A percentile compares a stretch with the other conserved stretches of the same genome.
Evolutionary conservation across 2,329 filamentous ascomycete species (phyloP).

Genomic region (Xylariales sp.): DNA sequence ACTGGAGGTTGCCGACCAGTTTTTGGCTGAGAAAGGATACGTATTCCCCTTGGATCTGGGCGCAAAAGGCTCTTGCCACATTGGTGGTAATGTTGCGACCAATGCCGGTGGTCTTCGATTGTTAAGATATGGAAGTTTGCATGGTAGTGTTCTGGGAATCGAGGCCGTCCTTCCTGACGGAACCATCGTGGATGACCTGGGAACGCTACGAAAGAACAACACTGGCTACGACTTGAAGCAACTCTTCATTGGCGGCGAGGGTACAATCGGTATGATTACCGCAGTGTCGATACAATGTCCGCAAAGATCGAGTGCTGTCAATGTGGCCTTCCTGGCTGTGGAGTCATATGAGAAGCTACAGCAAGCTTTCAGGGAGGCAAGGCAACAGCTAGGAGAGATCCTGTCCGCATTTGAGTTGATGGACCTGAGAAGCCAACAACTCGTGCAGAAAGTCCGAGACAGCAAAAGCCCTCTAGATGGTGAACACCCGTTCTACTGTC

Average conservation of each 20-base stretch:
- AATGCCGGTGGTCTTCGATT: constrained; percentile 91
- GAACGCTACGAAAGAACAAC: constrained; percentile 92
- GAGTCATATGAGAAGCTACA: constrained; percentile 88
- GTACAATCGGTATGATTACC: constrained; percentile 91
- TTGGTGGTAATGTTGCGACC: constrained; percentile 92
- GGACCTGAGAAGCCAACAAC: constrained; percentile 76
- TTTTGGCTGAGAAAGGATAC: constrained; percentile 74
- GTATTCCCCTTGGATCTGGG: constrained; percentile 97
- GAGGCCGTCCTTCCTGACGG: constrained; percentile 93
- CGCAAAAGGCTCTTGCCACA: constrained; percentile 93
- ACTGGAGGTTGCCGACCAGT: constrained; percentile 82
- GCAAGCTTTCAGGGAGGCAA: constrained; percentile 80
- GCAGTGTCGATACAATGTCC: constrained; percentile 86
- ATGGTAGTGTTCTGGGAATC: constrained; percentile 86
- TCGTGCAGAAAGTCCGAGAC: constrained; percentile 70
- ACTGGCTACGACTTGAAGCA: constrained; percentile 83
- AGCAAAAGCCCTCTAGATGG: constrained; percentile 77
- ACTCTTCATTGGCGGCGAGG: constrained; percentile 88
- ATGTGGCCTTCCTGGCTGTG: constrained; percentile 91
- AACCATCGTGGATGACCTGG: constrained; percentile 84
- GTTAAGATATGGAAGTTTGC: constrained; percentile 87
- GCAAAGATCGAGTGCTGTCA: constrained; percentile 79
- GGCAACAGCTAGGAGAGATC: constrained; percentile 87
- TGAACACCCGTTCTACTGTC: constrained; percentile 89
- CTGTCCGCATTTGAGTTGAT: constrained; percentile 97